phyloP scores from a whole-genome alignment of 306 rosid species.

The Purshia tridentata region DNA sequence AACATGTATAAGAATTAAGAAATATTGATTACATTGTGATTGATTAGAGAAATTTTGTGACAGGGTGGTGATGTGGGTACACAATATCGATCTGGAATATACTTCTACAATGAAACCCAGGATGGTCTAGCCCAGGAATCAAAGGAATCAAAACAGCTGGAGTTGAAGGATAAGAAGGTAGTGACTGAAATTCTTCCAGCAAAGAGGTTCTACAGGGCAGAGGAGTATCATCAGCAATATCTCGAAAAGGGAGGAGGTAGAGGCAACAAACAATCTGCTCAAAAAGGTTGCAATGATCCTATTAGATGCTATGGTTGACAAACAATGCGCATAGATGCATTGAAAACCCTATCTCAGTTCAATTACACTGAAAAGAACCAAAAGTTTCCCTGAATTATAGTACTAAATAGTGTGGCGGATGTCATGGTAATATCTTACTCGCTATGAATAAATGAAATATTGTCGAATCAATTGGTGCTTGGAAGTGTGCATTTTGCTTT shows the following conservation, averaged over 20 bases:
- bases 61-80: conserved; percentile 77
- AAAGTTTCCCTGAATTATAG: neutral
- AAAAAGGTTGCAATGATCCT: conserved; percentile 78
- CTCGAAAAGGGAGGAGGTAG: conserved; percentile 76
- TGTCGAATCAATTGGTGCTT: neutral
- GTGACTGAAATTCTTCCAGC: conserved; percentile 87
- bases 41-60: neutral
- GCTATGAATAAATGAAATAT: neutral
- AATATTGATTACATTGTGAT: no score
- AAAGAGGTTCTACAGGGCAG: conserved; percentile 80
- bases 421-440: neutral
- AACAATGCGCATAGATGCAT: neutral
- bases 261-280: conserved; percentile 60
- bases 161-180: conserved; percentile 39
- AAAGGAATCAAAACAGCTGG: conserved; percentile 69
- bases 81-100: conserved; percentile 87
- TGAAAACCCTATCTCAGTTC: neutral
- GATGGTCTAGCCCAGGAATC: conserved; percentile 65
- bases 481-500: neutral
- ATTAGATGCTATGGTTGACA: conserved; percentile 81
- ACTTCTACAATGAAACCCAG: conserved; percentile 65
- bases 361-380: neutral
- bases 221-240: conserved; percentile 95
- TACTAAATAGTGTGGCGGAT: neutral
- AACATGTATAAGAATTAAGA: no score